A percentile compares a stretch with the other conserved stretches of the same genome.
Conservation (phyloP, 768 basidiomycete genomes). For the Mycena kentingensis region DNA sequence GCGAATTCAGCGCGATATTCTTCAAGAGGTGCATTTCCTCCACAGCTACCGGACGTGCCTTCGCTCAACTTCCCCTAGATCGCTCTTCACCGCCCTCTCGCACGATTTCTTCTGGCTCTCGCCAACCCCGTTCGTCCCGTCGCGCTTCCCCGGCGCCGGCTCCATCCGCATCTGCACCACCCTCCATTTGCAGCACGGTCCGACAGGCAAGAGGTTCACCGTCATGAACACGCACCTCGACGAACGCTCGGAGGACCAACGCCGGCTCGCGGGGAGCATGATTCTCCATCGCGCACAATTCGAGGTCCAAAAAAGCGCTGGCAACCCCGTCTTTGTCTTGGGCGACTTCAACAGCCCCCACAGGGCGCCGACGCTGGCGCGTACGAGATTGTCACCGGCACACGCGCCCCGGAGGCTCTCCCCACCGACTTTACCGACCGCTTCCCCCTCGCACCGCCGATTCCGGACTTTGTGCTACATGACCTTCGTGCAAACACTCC, state of each 20-base stretch:
- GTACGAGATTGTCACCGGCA: conserved; percentile 52
- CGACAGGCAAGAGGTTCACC: conserved; percentile 32
- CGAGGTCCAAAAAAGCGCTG: conserved; percentile 43
- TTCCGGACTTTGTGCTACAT: conserved; percentile 42
- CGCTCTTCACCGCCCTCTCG: conserved; percentile 36
- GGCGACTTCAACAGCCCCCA: conserved; percentile 57
- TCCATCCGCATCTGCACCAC: conserved; percentile 51
- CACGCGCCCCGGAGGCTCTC: conserved; percentile 39
- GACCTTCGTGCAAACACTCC: conserved; percentile 48
- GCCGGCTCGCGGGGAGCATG: conserved; percentile 52
- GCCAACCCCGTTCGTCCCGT: conserved; percentile 51
- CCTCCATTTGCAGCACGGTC: conserved; percentile 29
- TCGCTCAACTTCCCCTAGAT: conserved; percentile 19
- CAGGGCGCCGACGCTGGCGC: conserved; percentile 49
- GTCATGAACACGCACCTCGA: conserved; percentile 57
- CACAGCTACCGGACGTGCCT: not conserved
- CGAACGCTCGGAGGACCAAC: conserved; percentile 52
- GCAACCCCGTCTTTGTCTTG: conserved; percentile 48
- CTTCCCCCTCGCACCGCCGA: conserved; percentile 36
- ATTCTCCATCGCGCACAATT: conserved; percentile 49
- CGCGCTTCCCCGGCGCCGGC: conserved; percentile 52
- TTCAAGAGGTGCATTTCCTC: conserved; percentile 44
- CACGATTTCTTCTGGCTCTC: conserved; percentile 59
- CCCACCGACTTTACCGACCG: conserved; percentile 44
- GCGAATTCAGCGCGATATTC: conserved; percentile 66